Base-by-base conservation (phyloP, 2,329 filamentous ascomycete genomes). In the Aspergillus sp. region DNA sequence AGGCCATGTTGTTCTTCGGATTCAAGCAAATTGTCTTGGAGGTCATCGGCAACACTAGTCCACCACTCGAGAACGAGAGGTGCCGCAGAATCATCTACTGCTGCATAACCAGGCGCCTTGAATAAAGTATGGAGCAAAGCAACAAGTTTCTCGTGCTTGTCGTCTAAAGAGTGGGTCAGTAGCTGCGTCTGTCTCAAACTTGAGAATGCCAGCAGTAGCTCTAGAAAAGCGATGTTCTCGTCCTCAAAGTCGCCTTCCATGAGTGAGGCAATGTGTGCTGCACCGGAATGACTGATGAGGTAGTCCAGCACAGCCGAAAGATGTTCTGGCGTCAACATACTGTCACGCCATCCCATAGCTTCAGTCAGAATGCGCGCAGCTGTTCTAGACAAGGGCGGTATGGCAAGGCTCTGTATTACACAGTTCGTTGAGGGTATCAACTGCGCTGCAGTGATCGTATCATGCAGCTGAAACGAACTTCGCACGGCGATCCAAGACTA, bases 11-110 rank as follows among this genome's bases (percentile, higher is more conserved):
- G 66, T 7, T 74, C 69, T n/a, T 69, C 69, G 7, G 65, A 51
- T 11, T 75, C 67, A 38, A 75, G 54, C 43, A 71, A 66, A 34
- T 72, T 63, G 43, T 77, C 76, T 43, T 72, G 72, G 8, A 79
- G 61, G 53, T 73, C 71, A 56, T 80, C 78, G 9, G 78, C 78
- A 45, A 72, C 74, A 53, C 77, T 75, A 23, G 76, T 77, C 77
- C 74, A 81, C 66, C 73, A 81, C 62, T 80, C 78, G n/a, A 80
- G 62, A 9, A 76, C 71, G 41, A 75, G 63, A 4, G 75, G 72
- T 30, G 74, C 73, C 30, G 74, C 76, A 30, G 69, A 63, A 55
- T 80, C 78, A 17, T 80, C 78, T 30, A 79, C 76, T 23, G 72
- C 74, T 3, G 76, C 74, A 65, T 75, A 77, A 1, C 78, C 78